phyloP scores from a whole-genome alignment of 257 asterid species.

The Ocimum tenuiflorum region DNA sequence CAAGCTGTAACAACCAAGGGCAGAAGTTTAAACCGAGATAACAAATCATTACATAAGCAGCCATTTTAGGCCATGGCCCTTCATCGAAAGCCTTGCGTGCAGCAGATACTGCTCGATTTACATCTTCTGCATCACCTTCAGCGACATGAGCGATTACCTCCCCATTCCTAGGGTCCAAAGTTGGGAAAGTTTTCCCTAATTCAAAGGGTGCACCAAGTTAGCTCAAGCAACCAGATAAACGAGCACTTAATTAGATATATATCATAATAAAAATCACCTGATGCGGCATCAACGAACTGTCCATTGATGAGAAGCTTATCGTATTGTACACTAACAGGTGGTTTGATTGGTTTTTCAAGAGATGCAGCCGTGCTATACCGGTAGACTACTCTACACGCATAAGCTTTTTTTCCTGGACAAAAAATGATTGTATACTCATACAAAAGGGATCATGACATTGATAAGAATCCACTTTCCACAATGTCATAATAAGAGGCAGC shows the following conservation, averaged over 20 bases:
- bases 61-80: conserved; percentile 92
- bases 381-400: conserved; percentile 33
- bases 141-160: conserved; percentile 81
- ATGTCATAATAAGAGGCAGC: too few relatives aligned
- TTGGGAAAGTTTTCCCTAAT: conserved; percentile 78
- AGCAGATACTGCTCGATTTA: conserved; percentile 77
- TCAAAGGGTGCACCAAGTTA: conserved; percentile 14
- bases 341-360: conserved; percentile 67
- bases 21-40: background rate
- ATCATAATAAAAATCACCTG: conserved; percentile 42
- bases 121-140: conserved; percentile 87
- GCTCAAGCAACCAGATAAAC: background rate
- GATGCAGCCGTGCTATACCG: conserved; percentile 66
- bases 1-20: background rate
- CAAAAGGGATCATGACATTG: too few relatives aligned
- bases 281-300: conserved; percentile 75
- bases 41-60: conserved; percentile 62
- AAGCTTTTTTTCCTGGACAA: conserved; percentile 47
- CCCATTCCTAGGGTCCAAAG: conserved; percentile 87
- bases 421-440: too few relatives aligned
- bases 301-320: conserved; percentile 87
- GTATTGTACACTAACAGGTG: conserved; percentile 58
- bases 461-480: too few relatives aligned
- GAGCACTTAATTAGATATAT: background rate
- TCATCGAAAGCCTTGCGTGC: conserved; percentile 93